Conservation (phyloP, 441 rosid species). For the Populus hybrid region DNA sequence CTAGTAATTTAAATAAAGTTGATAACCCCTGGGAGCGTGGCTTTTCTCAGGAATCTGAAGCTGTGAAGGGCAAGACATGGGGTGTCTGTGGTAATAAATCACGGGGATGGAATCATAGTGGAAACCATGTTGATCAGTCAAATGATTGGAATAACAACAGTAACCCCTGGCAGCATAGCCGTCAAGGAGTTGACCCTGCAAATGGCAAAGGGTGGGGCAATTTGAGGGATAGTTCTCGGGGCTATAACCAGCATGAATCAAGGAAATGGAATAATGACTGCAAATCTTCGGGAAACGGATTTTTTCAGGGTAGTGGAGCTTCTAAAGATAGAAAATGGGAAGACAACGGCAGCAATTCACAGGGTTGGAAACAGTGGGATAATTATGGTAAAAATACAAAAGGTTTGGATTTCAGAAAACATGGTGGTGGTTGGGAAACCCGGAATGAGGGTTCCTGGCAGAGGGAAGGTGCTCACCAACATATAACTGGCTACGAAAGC, state of each 20-base stretch:
- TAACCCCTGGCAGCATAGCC: constrained; percentile 21
- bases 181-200: constrained; percentile 20
- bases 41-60: constrained; percentile 28
- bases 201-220: constrained; percentile 24
- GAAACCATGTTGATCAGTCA: constrained; percentile 8
- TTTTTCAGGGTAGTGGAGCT: constrained; percentile 14
- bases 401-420: constrained; percentile 25
- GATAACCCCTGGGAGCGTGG: constrained; percentile 45
- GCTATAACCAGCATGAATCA: constrained; percentile 20
- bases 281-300: constrained; percentile 24
- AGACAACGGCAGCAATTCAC: constrained; percentile 1
- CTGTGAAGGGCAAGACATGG: constrained; percentile 28
- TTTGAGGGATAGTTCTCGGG: constrained; percentile 20
- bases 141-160: constrained; percentile 20
- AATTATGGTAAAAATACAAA: constrained; percentile 16
- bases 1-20: constrained; percentile 11
- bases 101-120: constrained; percentile 23
- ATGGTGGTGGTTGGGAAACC: constrained; percentile 31
- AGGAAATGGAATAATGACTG: constrained; percentile 16
- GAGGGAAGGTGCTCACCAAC: constrained; percentile 36
- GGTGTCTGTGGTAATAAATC: constrained; percentile 28
- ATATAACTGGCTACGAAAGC: constrained; percentile 29
- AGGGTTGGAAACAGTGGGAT: constrained; percentile 21
- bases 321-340: constrained; percentile 28
- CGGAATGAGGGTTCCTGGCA: constrained; percentile 38